Evolutionary conservation across 805 yeast genomes (phyloP), one percentile per base, ranked within the genome.

Genomic region (Yamadazyma laniorum): DNA sequence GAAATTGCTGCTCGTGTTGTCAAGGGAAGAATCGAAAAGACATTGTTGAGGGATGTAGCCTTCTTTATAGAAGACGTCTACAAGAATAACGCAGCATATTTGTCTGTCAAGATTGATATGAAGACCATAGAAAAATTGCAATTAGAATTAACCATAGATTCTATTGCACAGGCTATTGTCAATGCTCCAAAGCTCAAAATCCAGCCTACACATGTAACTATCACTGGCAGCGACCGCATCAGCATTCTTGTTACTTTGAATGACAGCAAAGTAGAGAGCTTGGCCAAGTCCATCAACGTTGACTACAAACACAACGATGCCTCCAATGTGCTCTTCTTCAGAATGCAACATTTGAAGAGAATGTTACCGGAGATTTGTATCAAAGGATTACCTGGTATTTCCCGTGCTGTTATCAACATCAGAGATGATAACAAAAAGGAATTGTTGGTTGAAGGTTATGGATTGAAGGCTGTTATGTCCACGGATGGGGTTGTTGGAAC

Each of bases 1-100:
- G 98, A 91, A 67, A 84, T 95, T 58, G 97, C 98, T 19, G 99
- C 99, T 0, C 80, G 99, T 63, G 96, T 95, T 50, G 99, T 93
- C 22, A 93, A 93, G 66, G 99, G 99, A 37, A 78, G 99, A 57
- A 78, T 93, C 39, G 99, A 93, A 58, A 93, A 91, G 68, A 93
- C 99, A 0, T 63, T 82, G 37, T 65, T 93, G 44, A 80, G 82
- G 45, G 98, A 95, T 58, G 83, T 93, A 48, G 88, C 95, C 4
- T 85, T 64, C 57, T 89, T 79, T 61, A 85, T 95, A 50, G 96
- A 93, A 62, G 99, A 93, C 65, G 97, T 91, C 11, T 95, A 90
- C 62, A 80, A 79, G 47, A 85, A 85, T 50, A 76, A 77, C 47
- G 70, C 78, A 63, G 87, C 96, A 0, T 89, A 70, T 58, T 67